phyloP scores from a whole-genome alignment of 208 protist genomes.

The Naegleria fowleri region DNA sequence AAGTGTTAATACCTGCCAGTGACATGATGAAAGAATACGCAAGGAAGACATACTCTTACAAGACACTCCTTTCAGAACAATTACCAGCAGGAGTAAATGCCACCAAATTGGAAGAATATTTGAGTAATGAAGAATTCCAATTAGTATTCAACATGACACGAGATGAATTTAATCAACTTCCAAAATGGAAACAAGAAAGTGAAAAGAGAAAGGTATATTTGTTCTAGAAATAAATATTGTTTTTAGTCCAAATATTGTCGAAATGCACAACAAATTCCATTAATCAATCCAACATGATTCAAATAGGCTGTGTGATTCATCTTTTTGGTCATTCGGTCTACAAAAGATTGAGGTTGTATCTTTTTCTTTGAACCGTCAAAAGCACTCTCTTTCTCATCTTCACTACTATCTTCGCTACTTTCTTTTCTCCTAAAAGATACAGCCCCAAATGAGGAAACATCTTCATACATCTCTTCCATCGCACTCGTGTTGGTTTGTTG shows the following conservation, averaged over 20 bases:
- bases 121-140: background rate
- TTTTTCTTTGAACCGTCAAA: background rate
- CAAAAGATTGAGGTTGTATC: background rate
- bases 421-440: background rate
- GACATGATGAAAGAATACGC: background rate
- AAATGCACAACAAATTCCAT: background rate
- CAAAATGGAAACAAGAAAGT: conserved; percentile 22
- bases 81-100: conserved; percentile 3
- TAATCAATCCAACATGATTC: background rate
- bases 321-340: background rate
- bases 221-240: conserved; percentile 9
- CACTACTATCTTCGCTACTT: background rate
- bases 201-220: background rate
- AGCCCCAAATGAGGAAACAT: background rate
- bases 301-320: background rate
- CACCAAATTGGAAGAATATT: conserved; percentile 14
- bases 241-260: background rate
- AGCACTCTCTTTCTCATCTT: background rate
- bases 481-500: background rate
- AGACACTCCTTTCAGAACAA: background rate
- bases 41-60: background rate
- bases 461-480: background rate
- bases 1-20: background rate
- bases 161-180: background rate
- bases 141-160: background rate